A percentile compares a stretch with the other conserved stretches of the same genome.
Evolutionary conservation across 2,329 filamentous ascomycete species (phyloP).

Genomic region (Sclerotiophoma versabilis): DNA sequence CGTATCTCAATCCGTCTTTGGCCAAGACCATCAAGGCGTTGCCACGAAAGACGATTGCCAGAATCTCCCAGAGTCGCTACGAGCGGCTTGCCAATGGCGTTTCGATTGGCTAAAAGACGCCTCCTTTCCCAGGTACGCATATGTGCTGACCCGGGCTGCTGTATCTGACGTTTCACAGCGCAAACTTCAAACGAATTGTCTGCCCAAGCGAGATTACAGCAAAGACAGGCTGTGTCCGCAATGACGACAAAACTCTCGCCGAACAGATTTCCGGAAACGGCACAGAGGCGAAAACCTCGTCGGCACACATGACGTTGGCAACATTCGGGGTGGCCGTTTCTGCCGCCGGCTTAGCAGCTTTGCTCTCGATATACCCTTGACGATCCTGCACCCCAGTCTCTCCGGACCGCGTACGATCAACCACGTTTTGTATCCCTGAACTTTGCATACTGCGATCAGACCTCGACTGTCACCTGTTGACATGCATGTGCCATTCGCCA

Average conservation of each 20-base stretch:
- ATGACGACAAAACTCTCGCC: constrained; percentile 39
- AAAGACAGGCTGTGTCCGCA: constrained; percentile 43
- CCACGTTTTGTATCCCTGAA: constrained; percentile 27
- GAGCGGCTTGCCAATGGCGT: constrained; percentile 41
- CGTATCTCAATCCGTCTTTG: constrained; percentile 44
- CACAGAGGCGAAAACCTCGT: neutral
- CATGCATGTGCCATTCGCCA: constrained; percentile 35
- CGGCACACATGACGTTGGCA: neutral
- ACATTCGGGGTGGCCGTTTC: neutral
- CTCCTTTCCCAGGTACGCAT: constrained; percentile 41
- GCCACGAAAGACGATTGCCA: constrained; percentile 40
- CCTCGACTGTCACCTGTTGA: constrained; percentile 23
- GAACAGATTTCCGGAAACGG: constrained; percentile 10
- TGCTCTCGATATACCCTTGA: constrained; percentile 35
- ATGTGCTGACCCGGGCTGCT: neutral
- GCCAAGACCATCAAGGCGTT: constrained; percentile 38
- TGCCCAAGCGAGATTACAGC: constrained; percentile 46
- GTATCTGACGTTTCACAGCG: constrained; percentile 40
- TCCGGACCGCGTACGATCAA: constrained; percentile 30
- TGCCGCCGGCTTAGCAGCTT: constrained; percentile 13
- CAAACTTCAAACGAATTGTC: constrained; percentile 46
- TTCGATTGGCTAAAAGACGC: constrained; percentile 49
- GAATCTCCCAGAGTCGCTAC: constrained; percentile 41
- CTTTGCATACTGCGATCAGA: constrained; percentile 30
- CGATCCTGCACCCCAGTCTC: constrained; percentile 28